These are phyloP conservation scores for Sarocladium kiliense DNA, from an alignment of 2,329 filamentous ascomycete genomes.

Conservation along the genomic window DNA sequence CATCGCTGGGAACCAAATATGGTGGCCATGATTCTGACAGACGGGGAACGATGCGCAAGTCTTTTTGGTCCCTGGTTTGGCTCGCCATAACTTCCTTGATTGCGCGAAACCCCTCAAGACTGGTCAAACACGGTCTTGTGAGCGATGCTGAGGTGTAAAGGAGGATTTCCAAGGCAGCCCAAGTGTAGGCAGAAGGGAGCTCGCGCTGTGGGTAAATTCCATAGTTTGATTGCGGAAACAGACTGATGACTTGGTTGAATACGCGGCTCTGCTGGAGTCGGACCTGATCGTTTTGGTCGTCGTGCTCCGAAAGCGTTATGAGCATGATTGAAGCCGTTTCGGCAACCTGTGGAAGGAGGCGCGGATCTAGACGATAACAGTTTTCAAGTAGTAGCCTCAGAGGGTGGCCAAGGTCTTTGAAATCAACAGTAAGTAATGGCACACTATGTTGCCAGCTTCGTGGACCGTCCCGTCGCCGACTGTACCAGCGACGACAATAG, in stretches of 20 bases:
- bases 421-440: background rate
- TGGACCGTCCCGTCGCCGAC: slow-evolving; percentile 11
- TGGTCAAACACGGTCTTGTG: slow-evolving; percentile 44
- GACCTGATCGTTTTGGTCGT: background rate
- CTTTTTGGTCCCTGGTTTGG: slow-evolving; percentile 45
- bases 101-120: slow-evolving; percentile 45
- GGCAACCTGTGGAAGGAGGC: background rate
- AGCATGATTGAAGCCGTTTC: background rate
- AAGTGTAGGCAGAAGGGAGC: slow-evolving; percentile 31
- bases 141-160: slow-evolving; percentile 46
- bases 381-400: background rate
- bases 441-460: background rate
- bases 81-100: slow-evolving; percentile 50
- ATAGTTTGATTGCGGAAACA: slow-evolving; percentile 1
- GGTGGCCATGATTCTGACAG: slow-evolving; percentile 55
- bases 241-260: background rate
- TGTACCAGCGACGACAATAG: slow-evolving; percentile 17
- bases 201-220: background rate
- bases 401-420: background rate
- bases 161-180: slow-evolving; percentile 52
- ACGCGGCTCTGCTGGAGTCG: background rate
- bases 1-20: slow-evolving; percentile 51
- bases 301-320: background rate
- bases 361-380: background rate
- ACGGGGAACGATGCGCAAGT: slow-evolving; percentile 42